Percentiles rank a stretch among this genome's conserved stretches.
Evolutionary conservation across 108 stramenopile species (phyloP).

Genomic region (Phaeodactylum tricornutum): DNA sequence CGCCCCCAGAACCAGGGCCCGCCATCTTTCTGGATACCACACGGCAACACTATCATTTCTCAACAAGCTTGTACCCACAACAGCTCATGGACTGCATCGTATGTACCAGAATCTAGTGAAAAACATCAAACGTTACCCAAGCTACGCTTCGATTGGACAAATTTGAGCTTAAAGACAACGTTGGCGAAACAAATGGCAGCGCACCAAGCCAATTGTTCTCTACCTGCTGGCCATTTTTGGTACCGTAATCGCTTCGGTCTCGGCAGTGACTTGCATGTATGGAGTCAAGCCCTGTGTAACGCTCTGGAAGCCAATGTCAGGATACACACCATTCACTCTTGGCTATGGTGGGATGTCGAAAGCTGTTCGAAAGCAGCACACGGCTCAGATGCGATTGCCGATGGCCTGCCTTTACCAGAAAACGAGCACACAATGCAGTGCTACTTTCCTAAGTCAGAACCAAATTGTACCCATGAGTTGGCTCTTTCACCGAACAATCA

Average conservation of each 20-base stretch:
- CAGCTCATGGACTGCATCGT: no score
- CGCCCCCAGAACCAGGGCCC: no score
- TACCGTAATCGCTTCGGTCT: conserved; percentile 37
- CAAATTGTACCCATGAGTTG: conserved; percentile 12
- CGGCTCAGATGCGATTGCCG: not conserved
- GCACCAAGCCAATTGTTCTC: conserved; percentile 27
- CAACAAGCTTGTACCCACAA: no score
- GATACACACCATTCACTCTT: conserved; percentile 20
- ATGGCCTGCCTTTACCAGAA: not conserved
- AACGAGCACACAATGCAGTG: conserved; percentile 16
- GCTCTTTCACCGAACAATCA: not conserved
- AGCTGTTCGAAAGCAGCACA: conserved; percentile 9
- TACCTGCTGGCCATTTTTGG: conserved; percentile 17
- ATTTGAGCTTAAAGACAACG: not conserved
- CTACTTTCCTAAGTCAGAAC: conserved; percentile 39
- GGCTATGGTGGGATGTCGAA: conserved; percentile 32
- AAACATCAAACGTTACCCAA: no score
- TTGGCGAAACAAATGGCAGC: conserved; percentile 12
- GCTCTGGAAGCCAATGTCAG: conserved; percentile 13
- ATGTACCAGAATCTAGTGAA: no score
- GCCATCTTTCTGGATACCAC: no score
- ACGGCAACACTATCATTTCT: no score
- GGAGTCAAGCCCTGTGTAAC: conserved; percentile 36
- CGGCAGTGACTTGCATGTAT: conserved; percentile 43
- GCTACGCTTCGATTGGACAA: no score